phyloP scores from a whole-genome alignment of 495 filamentous ascomycete genomes.

The Amorphotheca resinae region DNA sequence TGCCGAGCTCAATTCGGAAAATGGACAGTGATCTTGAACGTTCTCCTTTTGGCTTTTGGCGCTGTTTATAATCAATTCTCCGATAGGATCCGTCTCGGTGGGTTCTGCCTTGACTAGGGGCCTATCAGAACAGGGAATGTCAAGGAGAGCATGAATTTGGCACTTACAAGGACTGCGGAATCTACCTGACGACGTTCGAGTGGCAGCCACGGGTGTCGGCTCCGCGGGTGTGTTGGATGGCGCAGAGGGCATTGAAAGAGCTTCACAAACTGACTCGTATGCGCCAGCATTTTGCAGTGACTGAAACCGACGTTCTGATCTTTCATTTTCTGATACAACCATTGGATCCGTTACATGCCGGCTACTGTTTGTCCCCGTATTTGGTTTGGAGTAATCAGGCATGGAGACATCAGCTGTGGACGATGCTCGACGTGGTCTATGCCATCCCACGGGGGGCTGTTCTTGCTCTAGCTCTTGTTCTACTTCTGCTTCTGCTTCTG shows the following conservation, averaged over 20 bases:
- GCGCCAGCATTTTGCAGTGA: constrained; percentile 23
- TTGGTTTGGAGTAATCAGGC: constrained; percentile 36
- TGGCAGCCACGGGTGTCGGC: constrained; percentile 1
- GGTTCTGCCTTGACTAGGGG: not conserved
- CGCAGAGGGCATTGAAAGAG: constrained; percentile 31
- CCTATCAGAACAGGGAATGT: too few relatives aligned
- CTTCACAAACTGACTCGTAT: constrained; percentile 26
- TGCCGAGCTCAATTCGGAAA: not conserved
- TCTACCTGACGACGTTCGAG: not conserved
- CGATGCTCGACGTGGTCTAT: constrained; percentile 17
- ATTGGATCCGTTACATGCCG: constrained; percentile 28
- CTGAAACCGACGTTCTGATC: constrained; percentile 25
- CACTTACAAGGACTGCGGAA: too few relatives aligned
- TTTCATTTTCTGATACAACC: constrained; percentile 7
- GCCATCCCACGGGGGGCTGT: constrained; percentile 26
- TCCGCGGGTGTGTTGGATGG: constrained; percentile 31
- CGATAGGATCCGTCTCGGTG: not conserved
- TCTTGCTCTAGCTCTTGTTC: too few relatives aligned
- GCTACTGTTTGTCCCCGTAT: constrained; percentile 25
- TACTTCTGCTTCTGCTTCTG: too few relatives aligned
- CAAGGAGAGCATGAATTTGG: too few relatives aligned
- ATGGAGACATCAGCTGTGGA: constrained; percentile 39
- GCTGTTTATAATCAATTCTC: not conserved
- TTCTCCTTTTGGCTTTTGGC: constrained; percentile 16
- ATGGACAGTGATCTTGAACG: not conserved